Evolutionary conservation across 1,284 basidiomycete species (phyloP), one percentile per base, ranked within the genome.

Genomic region (Tilletia horrida): DNA sequence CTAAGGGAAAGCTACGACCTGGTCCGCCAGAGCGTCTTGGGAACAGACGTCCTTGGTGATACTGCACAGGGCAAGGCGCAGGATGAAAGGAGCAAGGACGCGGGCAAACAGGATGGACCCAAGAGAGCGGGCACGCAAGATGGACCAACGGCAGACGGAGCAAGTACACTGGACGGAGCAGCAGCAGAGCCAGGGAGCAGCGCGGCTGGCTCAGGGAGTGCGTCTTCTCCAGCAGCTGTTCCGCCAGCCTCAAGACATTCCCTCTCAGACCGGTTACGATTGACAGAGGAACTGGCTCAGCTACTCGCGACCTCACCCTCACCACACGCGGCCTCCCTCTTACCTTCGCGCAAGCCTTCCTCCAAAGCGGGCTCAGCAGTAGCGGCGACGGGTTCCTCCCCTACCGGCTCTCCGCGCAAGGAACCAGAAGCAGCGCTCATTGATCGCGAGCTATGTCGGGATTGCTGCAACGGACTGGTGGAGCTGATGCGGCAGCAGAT

Each of bases 371-470:
- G 6, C 3, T 18, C 45, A 23, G 45, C 55, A 16, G 16, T 3
- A 35, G 55, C 27, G 50, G 23, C n/a, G 50, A 52, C 21, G 50
- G 50, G 11, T 6, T 40, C 4, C 11, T 11, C 35, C 11, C 11
- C 35, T 11, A 11, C 11, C 35, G 11, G 35, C 35, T 40, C 35
- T 40, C 35, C 35, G 35, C 6, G 21, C 45, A 48, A 18, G 16
- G 45, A 48, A 6, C 27, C 13, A 29, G 31, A 31, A 14, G 29
- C 16, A 3, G 27, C n/a, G 4, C 55, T 59, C 27, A 87, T 96
- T 64, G 92, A 95, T 81, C 95, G 98, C 82, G 96, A 96, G 2
- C 86, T 99, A 11, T 99, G 96, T 81, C 88, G 90, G 1, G 93
- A 96, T 78, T 99, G 96, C 82, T 92, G 93, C 1, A 89, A 91